A percentile compares a stretch with the other conserved stretches of the same genome.
These are phyloP conservation scores for Vachellia collinsii DNA, from an alignment of 306 rosid genomes.

Conservation along the genomic window DNA sequence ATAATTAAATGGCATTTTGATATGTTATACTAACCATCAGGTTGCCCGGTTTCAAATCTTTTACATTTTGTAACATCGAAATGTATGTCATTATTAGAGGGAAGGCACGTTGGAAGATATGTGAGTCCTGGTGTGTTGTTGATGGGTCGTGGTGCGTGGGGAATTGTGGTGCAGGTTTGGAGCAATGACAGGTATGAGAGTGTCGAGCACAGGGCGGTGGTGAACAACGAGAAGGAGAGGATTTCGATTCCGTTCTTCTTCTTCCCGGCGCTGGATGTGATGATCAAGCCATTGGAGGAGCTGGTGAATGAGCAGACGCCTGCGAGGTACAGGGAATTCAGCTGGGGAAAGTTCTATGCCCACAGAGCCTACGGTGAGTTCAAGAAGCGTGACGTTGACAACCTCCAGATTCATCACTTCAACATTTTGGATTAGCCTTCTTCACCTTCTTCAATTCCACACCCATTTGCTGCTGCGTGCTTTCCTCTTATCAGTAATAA, in stretches of 20 bases:
- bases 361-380: constrained; percentile 46
- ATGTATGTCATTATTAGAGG: too few relatives aligned
- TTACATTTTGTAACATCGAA: too few relatives aligned
- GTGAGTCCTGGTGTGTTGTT: too few relatives aligned
- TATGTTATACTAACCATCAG: too few relatives aligned
- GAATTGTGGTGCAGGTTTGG: constrained; percentile 63
- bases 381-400: constrained; percentile 52
- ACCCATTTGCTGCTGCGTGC: too few relatives aligned
- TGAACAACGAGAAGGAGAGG: constrained; percentile 61
- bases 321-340: constrained; percentile 53
- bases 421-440: constrained; percentile 25
- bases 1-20: too few relatives aligned
- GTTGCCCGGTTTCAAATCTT: too few relatives aligned
- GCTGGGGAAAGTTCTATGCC: constrained; percentile 59
- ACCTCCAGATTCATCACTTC: constrained; percentile 54
- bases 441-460: too few relatives aligned
- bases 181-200: constrained; percentile 71
- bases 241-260: constrained; percentile 55
- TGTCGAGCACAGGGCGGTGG: constrained; percentile 66
- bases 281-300: constrained; percentile 58
- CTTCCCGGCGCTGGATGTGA: constrained; percentile 54
- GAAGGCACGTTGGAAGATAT: too few relatives aligned
- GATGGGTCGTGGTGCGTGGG: too few relatives aligned
- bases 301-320: constrained; percentile 50
- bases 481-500: too few relatives aligned